These are phyloP conservation scores for Metarhizium album DNA, from an alignment of 2,329 filamentous ascomycete species.

Conservation along the genomic window DNA sequence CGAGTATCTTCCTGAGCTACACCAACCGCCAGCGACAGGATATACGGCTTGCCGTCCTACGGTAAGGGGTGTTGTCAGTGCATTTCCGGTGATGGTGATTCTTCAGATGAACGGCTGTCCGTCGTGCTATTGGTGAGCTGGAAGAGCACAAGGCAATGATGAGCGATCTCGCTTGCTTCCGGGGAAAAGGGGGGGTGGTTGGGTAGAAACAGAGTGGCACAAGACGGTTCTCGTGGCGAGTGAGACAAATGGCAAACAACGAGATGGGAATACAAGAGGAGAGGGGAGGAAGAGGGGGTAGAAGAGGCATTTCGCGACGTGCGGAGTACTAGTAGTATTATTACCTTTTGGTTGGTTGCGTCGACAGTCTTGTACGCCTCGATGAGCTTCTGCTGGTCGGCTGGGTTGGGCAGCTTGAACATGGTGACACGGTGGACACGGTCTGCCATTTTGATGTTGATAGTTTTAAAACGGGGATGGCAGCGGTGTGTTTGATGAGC, in stretches of 20 bases:
- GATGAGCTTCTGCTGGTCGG: conserved; percentile 32
- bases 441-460: conserved; percentile 26
- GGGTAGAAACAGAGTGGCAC: not conserved
- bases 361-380: conserved; percentile 33
- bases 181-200: too few relatives aligned
- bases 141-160: not conserved
- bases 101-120: not conserved
- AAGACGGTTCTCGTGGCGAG: not conserved
- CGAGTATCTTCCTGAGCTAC: conserved; percentile 45
- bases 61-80: conserved; percentile 3
- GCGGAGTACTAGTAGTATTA: too few relatives aligned
- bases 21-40: conserved; percentile 45
- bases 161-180: not conserved
- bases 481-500: not conserved
- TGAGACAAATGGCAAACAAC: not conserved
- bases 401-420: conserved; percentile 39
- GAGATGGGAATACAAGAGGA: not conserved
- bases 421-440: conserved; percentile 39
- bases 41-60: conserved; percentile 62
- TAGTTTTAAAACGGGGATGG: not conserved
- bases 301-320: not conserved
- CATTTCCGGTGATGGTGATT: conserved; percentile 8
- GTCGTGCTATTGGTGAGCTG: not conserved
- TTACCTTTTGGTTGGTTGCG: conserved; percentile 31
- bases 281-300: not conserved